A percentile compares a stretch with the other conserved stretches of the same genome.
Evolutionary conservation across 2,329 filamentous ascomycete species (phyloP).

Genomic region (Penicillium sp.): DNA sequence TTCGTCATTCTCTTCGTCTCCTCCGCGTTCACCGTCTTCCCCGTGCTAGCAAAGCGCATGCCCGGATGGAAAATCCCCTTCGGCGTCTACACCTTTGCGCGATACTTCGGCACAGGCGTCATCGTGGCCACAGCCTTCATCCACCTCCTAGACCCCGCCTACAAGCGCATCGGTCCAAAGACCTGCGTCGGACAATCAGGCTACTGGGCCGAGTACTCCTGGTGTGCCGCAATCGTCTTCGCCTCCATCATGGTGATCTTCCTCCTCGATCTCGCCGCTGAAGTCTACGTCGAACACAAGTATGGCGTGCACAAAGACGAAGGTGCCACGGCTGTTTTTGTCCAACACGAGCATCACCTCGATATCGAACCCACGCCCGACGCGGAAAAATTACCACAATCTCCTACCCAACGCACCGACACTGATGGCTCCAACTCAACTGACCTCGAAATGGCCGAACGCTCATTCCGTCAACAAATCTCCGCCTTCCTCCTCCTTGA

Average conservation of each 20-base stretch:
- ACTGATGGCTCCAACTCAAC: neutral
- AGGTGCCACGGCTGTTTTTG: conserved; percentile 9
- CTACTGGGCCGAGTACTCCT: conserved; percentile 55
- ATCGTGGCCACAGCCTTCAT: conserved; percentile 53
- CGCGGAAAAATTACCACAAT: conserved; percentile 6
- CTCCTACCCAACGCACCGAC: neutral
- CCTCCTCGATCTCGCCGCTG: conserved; percentile 24
- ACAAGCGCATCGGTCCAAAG: conserved; percentile 46
- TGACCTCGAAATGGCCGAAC: conserved; percentile 17
- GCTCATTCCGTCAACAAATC: conserved; percentile 40
- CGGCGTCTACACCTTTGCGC: conserved; percentile 49
- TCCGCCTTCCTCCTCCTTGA: conserved; percentile 54
- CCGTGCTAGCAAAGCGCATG: conserved; percentile 45
- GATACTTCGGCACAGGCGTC: conserved; percentile 53
- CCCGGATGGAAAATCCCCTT: conserved; percentile 42
- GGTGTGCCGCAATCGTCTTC: conserved; percentile 57
- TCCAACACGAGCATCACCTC: conserved; percentile 8
- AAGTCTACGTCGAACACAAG: conserved; percentile 25
- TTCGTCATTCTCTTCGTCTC: conserved; percentile 51
- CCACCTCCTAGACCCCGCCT: conserved; percentile 52
- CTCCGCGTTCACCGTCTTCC: conserved; percentile 47
- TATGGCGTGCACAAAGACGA: conserved; percentile 22
- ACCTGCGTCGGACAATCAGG: conserved; percentile 58
- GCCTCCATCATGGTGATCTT: conserved; percentile 55
- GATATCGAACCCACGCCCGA: conserved; percentile 9